A percentile compares a stretch with the other conserved stretches of the same genome.
Evolutionary conservation across 805 yeast species (phyloP).

Genomic region (Ogataea siamensis): DNA sequence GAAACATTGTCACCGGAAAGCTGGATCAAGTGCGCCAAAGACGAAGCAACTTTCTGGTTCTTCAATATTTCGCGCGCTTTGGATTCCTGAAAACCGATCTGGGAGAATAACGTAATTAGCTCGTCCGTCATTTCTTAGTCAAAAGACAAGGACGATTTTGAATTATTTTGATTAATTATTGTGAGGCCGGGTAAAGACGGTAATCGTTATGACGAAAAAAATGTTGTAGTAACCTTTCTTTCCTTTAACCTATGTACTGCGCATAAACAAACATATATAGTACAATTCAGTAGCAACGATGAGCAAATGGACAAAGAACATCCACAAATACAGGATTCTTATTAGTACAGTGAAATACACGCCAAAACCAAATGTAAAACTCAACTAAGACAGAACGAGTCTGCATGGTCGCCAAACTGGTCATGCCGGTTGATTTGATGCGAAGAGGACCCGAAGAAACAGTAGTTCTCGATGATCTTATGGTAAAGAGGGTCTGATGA

Average conservation of each 20-base stretch:
- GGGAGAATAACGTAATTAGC: constrained; percentile 35
- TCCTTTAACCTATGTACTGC: not conserved
- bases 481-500: constrained; percentile 22
- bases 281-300: constrained; percentile 4
- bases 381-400: constrained; percentile 16
- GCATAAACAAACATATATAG: not conserved
- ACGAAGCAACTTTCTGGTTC: constrained; percentile 77
- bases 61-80: constrained; percentile 79
- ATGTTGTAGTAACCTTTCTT: not conserved
- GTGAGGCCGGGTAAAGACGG: constrained; percentile 6
- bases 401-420: constrained; percentile 2
- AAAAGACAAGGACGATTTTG: not conserved
- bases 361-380: not conserved
- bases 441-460: constrained; percentile 30
- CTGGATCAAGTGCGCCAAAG: constrained; percentile 58
- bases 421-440: constrained; percentile 6
- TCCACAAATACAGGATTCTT: not conserved
- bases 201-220: too few species aligned
- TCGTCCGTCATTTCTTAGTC: constrained; percentile 19
- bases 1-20: constrained; percentile 38
- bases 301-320: not conserved
- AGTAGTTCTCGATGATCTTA: constrained; percentile 29
- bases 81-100: constrained; percentile 66
- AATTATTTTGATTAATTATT: not conserved
- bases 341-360: constrained; percentile 2